These are phyloP conservation scores for Tillandsia leiboldiana DNA, from an alignment of 176 grass and related monocot genomes.

Conservation along the genomic window DNA sequence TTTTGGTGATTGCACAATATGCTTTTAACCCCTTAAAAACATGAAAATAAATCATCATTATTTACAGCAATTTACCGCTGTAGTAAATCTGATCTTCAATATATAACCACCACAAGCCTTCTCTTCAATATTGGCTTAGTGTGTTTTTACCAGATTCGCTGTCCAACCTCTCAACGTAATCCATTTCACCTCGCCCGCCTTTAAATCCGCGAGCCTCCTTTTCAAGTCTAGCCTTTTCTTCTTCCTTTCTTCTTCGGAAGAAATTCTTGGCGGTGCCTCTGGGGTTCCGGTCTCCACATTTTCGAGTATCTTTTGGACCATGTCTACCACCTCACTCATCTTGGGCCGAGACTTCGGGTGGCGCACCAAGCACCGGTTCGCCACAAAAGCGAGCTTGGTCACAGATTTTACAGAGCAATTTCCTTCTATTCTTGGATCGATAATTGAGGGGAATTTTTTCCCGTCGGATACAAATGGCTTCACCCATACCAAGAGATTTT, in stretches of 20 bases:
- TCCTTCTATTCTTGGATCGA: conserved; percentile 72
- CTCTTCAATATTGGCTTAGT: conserved; percentile 21
- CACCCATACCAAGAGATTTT: conserved; percentile 72
- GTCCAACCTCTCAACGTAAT: conserved; percentile 57
- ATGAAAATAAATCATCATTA: too few relatives aligned
- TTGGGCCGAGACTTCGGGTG: conserved; percentile 57
- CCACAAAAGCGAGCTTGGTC: conserved; percentile 54
- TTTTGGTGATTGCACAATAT: too few relatives aligned
- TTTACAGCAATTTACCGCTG: too few relatives aligned
- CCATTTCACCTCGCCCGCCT: conserved; percentile 51
- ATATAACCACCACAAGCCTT: too few relatives aligned
- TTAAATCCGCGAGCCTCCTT: conserved; percentile 42
- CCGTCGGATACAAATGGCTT: conserved; percentile 55
- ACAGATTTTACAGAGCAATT: conserved; percentile 44
- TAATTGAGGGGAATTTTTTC: conserved; percentile 52
- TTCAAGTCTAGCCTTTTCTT: conserved; percentile 44
- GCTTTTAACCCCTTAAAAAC: too few relatives aligned
- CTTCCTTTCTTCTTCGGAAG: conserved; percentile 40
- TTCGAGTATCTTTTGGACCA: conserved; percentile 69
- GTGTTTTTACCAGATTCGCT: conserved; percentile 72
- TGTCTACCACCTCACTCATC: conserved; percentile 86
- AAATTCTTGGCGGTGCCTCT: conserved; percentile 25
- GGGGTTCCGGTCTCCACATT: conserved; percentile 43
- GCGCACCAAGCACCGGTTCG: conserved; percentile 71
- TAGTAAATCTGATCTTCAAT: too few relatives aligned